phyloP scores from a whole-genome alignment of 768 basidiomycete species.

The Russula griseocarnosa region DNA sequence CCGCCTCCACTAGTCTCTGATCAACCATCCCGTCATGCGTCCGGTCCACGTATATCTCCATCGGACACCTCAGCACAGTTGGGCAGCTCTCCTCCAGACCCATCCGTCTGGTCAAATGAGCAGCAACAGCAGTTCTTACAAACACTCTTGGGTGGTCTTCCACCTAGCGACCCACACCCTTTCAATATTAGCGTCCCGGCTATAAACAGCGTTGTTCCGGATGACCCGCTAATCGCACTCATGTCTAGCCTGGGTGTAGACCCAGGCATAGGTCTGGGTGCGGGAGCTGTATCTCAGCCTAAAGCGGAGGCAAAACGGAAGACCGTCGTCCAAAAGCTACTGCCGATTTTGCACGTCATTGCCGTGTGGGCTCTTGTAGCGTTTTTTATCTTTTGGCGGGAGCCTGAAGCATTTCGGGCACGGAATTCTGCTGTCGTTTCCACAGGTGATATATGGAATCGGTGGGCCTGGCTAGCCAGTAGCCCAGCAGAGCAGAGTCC shows the following conservation, averaged over 20 bases:
- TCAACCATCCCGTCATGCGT: slow-evolving; percentile 32
- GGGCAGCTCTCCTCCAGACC: slow-evolving; percentile 40
- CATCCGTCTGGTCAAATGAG: slow-evolving; percentile 61
- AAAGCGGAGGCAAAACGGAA: slow-evolving; percentile 32
- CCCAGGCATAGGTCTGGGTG: slow-evolving; percentile 5
- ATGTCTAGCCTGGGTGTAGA: slow-evolving; percentile 34
- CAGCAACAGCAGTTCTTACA: slow-evolving; percentile 67
- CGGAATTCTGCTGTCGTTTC: slow-evolving; percentile 37
- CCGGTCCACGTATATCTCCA: slow-evolving; percentile 30
- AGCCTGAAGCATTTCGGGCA: slow-evolving; percentile 50
- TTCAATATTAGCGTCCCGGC: slow-evolving; percentile 5
- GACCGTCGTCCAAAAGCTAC: slow-evolving; percentile 52
- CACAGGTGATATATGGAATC: slow-evolving; percentile 43
- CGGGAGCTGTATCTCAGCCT: slow-evolving; percentile 1
- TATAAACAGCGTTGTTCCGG: slow-evolving; percentile 6
- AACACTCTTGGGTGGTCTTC: slow-evolving; percentile 47
- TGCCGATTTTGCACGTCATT: slow-evolving; percentile 63
- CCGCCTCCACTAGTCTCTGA: slow-evolving; percentile 32
- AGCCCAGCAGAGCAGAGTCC: slow-evolving; percentile 35
- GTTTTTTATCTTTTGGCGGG: slow-evolving; percentile 64
- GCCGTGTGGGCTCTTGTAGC: slow-evolving; percentile 61
- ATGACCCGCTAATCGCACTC: slow-evolving; percentile 36
- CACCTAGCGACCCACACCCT: slow-evolving; percentile 11
- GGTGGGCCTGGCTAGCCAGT: slow-evolving; percentile 58
- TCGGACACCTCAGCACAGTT: slow-evolving; percentile 28